These are phyloP conservation scores for Daldinia decipiens DNA, from an alignment of 495 filamentous ascomycete species.

Conservation along the genomic window DNA sequence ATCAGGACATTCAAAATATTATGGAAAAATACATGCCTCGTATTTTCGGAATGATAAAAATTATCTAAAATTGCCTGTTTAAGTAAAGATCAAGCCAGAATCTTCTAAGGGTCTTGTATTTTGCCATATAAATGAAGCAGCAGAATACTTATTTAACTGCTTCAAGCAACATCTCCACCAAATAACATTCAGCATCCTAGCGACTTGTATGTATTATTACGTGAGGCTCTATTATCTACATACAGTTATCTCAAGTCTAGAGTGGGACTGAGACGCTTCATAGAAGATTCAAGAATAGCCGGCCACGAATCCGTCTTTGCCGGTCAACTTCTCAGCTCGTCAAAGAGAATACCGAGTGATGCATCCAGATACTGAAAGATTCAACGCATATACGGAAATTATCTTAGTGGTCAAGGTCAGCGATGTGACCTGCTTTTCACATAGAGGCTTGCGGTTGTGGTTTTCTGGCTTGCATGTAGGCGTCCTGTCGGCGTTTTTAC, in stretches of 20 bases:
- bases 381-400: constrained; percentile 10
- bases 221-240: constrained; percentile 25
- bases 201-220: no score
- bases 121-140: no score
- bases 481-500: constrained; percentile 28
- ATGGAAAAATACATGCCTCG: no score
- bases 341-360: background rate
- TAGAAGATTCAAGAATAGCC: constrained; percentile 34
- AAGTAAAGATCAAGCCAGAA: no score
- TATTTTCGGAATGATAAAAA: no score
- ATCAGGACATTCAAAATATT: no score
- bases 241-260: background rate
- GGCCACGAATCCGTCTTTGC: constrained; percentile 3
- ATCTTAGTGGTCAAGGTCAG: constrained; percentile 9
- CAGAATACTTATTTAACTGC: no score
- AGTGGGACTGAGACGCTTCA: background rate
- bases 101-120: no score
- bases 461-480: constrained; percentile 34
- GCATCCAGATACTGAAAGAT: constrained; percentile 20
- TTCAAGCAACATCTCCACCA: no score
- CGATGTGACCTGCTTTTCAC: constrained; percentile 24
- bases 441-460: constrained; percentile 27
- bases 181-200: no score
- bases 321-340: background rate
- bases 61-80: no score